Base-by-base conservation (phyloP, 768 basidiomycete genomes). In the Suillus discolor region DNA sequence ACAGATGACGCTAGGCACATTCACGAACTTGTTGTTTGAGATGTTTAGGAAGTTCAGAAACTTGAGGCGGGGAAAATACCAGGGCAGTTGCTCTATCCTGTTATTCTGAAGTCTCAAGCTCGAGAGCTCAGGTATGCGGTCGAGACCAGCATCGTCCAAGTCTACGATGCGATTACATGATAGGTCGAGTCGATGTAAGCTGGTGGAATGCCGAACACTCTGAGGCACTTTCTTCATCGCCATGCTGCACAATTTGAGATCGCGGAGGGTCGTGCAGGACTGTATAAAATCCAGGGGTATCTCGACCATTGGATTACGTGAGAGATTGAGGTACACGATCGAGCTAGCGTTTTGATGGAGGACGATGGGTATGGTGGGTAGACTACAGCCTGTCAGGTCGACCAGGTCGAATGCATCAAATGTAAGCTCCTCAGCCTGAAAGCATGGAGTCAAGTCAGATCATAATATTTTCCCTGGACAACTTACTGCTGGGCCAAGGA, bases 251-350 rank as follows among this genome's bases (percentile, higher is more conserved):
- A 99, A 81, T 9, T 90, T 87, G 51, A 99, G 86, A 71, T 97
- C 96, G 64, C 90, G 89, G 11, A 99, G 85, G 6, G 82, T 85
- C 1, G 86, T 86, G 73, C 95, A 97, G 6, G 90, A 87, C 76
- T 97, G 93, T 65, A 97, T 90, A 74, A 99, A 99, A 78, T 99
- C 97, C 60, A 94, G 88, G 1, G 97, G 97, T 42, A 99, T 91
- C 76, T 99, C 96, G 63, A 96, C 85, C 87, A 97, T 94, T 3
- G 96, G 95, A 74, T 99, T 99, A 53, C 93, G 88, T 4, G 95
- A 97, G 16, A 99, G 85, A 66, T 92, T 93, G 65, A 99, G 89
- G 47, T 84, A 89, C 65, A 92, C 81, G 71, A 99, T 96, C 31
- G 86, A 85, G 69, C 91, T 89, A 1, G 96, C 95, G 66, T 94